Conservation (phyloP, 1,284 basidiomycete species). For the Trichosporon faecale region DNA sequence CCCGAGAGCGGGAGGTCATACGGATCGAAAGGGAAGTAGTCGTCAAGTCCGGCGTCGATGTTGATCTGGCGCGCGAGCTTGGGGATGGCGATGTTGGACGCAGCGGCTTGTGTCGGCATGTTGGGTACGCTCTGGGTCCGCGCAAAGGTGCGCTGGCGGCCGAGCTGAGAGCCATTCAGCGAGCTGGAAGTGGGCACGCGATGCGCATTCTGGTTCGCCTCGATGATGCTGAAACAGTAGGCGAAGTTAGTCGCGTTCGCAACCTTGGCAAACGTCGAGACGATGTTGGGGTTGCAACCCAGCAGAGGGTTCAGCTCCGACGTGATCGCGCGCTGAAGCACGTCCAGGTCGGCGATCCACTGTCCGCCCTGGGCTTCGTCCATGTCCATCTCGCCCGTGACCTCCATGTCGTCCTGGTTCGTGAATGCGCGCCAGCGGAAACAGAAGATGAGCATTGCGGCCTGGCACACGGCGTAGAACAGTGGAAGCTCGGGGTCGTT, state of each 20-base stretch:
- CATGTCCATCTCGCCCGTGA: constrained; percentile 59
- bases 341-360: constrained; percentile 80
- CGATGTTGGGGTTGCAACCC: constrained; percentile 85
- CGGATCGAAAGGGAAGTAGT: constrained; percentile 98
- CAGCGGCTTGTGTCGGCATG: constrained; percentile 5
- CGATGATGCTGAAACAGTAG: constrained; percentile 92
- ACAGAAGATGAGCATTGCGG: constrained; percentile 95
- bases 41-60: constrained; percentile 72
- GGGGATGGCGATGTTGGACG: constrained; percentile 26
- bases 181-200: background rate
- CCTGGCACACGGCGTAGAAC: constrained; percentile 91
- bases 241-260: constrained; percentile 87
- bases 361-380: constrained; percentile 57
- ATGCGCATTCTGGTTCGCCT: constrained; percentile 61
- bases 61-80: constrained; percentile 44
- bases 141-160: constrained; percentile 10
- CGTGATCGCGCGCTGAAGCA: constrained; percentile 76
- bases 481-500: constrained; percentile 56
- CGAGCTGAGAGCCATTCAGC: constrained; percentile 6
- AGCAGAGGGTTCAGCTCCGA: constrained; percentile 86
- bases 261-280: constrained; percentile 89
- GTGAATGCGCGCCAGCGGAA: constrained; percentile 76
- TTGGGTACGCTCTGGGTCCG: constrained; percentile 10
- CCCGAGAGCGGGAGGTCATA: constrained; percentile 71
- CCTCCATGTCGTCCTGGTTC: constrained; percentile 26